Evolutionary conservation across 257 asterid genomes (phyloP), one percentile per base, ranked within the genome.

Genomic region (Fraxinus americana): DNA sequence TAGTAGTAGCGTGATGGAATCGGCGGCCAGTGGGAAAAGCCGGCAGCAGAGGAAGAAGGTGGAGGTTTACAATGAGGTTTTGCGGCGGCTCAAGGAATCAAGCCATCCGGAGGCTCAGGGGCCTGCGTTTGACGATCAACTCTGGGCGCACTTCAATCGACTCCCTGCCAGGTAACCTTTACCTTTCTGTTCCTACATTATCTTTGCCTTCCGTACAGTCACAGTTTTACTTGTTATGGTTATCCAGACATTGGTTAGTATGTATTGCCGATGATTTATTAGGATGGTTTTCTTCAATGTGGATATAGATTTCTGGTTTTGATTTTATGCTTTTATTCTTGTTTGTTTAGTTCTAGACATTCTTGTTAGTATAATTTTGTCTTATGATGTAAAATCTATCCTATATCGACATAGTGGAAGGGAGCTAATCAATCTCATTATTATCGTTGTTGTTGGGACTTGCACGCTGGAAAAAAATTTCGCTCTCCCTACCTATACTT

Each of bases 61-160:
- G 69, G 97, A 95, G 88, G 98, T 95, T 45, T 93, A 90, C 86
- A 88, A 89, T 83, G 97, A 95, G 94, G 97, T 95, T 74, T 83
- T 95, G 77, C 88, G 97, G 74, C 89, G 97, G 83, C 92, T 95
- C n/a, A 90, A 85, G 77, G 97, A 95, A 71, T 80, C 87, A 2
- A 83, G 81, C 35, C 89, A 89, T 52, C 89, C 84, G 35, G 98
- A 93, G 82, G 90, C 92, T 54, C 84, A 83, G 82, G 87, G 88
- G 78, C 96, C 97, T 71, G 90, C 75, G 65, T 95, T 95, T 80
- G 93, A 88, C 67, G 90, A 91, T 85, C 86, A 87, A 75, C 97
- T 95, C 16, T 95, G 97, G 99, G 83, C 90, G 29, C 99, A 95
- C 88, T 95, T 95, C 83, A 91, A 89, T 84, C 97, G 98, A 71